These are phyloP conservation scores for Termitomyces sp. DNA, from an alignment of 768 basidiomycete genomes.

Conservation along the genomic window DNA sequence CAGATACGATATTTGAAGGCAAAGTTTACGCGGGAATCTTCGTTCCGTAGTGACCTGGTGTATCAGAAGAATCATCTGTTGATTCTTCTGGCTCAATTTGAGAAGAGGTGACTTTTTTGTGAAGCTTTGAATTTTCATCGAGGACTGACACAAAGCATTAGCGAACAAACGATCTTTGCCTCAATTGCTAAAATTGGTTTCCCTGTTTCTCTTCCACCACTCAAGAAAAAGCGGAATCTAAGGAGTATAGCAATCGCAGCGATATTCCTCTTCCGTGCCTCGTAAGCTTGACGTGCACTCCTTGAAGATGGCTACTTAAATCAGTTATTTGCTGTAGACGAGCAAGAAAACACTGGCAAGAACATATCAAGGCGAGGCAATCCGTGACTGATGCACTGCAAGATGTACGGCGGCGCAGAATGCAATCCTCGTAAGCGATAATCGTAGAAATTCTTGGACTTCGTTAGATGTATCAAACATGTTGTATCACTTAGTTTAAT, in stretches of 20 bases:
- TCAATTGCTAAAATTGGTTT: slow-evolving; percentile 76
- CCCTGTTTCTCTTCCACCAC: slow-evolving; percentile 35
- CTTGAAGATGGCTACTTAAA: background rate
- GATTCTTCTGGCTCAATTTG: slow-evolving; percentile 60
- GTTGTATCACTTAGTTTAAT: slow-evolving; percentile 7
- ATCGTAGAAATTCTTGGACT: slow-evolving; percentile 1
- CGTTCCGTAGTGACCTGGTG: slow-evolving; percentile 66
- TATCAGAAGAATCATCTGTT: slow-evolving; percentile 90
- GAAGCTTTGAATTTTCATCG: background rate
- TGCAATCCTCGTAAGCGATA: slow-evolving; percentile 14
- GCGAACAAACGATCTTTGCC: slow-evolving; percentile 67
- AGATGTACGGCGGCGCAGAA: slow-evolving; percentile 58
- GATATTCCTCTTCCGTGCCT: slow-evolving; percentile 59
- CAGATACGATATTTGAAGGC: slow-evolving; percentile 92
- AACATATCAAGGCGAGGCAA: slow-evolving; percentile 53
- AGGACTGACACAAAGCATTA: slow-evolving; percentile 17
- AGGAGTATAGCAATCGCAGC: slow-evolving; percentile 52
- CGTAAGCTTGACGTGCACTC: slow-evolving; percentile 35
- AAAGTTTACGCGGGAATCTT: slow-evolving; percentile 81
- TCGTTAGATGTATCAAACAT: slow-evolving; percentile 4
- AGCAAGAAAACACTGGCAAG: slow-evolving; percentile 58
- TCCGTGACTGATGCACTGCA: slow-evolving; percentile 62
- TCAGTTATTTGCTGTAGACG: slow-evolving; percentile 31
- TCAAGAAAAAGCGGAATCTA: slow-evolving; percentile 42
- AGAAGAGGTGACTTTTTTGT: slow-evolving; percentile 52